phyloP scores from a whole-genome alignment of 1,284 basidiomycete genomes.

The Amylostereum chailletii region DNA sequence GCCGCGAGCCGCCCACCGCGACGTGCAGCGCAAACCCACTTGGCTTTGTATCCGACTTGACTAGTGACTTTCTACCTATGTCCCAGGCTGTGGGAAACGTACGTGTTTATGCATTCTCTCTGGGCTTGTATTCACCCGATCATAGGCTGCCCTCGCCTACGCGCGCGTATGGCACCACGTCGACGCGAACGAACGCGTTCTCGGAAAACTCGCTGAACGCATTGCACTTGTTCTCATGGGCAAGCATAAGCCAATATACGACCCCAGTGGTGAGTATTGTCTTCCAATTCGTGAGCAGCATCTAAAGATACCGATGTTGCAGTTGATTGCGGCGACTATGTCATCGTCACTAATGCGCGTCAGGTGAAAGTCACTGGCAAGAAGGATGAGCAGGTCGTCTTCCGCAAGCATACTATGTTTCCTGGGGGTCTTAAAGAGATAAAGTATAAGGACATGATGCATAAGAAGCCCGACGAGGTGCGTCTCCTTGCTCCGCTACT shows the following conservation, averaged over 20 bases:
- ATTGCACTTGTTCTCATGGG: conserved; percentile 97
- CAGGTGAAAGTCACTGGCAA: conserved; percentile 84
- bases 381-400: conserved; percentile 84
- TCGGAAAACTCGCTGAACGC: conserved; percentile 89
- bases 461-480: conserved; percentile 87
- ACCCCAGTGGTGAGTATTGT: conserved; percentile 71
- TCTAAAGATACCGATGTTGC: not conserved
- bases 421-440: conserved; percentile 92
- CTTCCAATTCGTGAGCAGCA: not conserved
- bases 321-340: conserved; percentile 98
- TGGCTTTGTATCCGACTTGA: not conserved
- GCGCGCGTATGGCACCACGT: conserved; percentile 95
- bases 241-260: conserved; percentile 98
- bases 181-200: conserved; percentile 80
- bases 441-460: conserved; percentile 75
- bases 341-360: conserved; percentile 88
- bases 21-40: too few species aligned
- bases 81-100: conserved; percentile 65
- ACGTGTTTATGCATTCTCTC: conserved; percentile 14
- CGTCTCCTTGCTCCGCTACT: conserved; percentile 20
- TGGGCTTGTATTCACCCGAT: not conserved
- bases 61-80: conserved; percentile 25
- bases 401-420: conserved; percentile 87
- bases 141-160: conserved; percentile 87
- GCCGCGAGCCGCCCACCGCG: too few species aligned